phyloP scores from a whole-genome alignment of 2,329 filamentous ascomycete genomes.

The Emergomyces orientalis region DNA sequence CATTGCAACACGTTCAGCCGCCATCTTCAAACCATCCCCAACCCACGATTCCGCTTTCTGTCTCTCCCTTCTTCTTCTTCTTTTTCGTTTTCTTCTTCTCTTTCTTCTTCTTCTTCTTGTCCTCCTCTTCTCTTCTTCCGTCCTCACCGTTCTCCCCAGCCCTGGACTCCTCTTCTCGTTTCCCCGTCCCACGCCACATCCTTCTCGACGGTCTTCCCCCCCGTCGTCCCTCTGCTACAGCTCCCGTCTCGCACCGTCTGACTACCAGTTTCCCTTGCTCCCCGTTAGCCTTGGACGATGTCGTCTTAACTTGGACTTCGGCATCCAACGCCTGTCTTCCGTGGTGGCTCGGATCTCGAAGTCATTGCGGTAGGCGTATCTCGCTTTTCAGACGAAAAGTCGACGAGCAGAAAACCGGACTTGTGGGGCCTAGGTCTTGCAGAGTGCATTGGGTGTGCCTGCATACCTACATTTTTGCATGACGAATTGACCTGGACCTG shows the following conservation, averaged over 20 bases:
- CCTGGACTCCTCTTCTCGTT: constrained; percentile 15
- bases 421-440: not conserved
- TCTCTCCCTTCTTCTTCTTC: not conserved
- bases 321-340: constrained; percentile 6
- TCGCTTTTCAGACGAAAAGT: not conserved
- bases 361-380: not conserved
- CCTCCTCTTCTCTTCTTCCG: constrained; percentile 16
- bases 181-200: constrained; percentile 9
- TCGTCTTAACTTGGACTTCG: constrained; percentile 12
- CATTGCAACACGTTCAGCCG: constrained; percentile 16
- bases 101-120: constrained; percentile 8
- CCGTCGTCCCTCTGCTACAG: constrained; percentile 12
- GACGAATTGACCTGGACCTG: not conserved
- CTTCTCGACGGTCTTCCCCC: constrained; percentile 20
- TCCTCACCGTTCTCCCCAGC: constrained; percentile 19
- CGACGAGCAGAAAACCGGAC: not conserved
- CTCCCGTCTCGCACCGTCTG: not conserved
- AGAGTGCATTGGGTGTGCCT: constrained; percentile 1
- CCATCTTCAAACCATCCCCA: constrained; percentile 4
- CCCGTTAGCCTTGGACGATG: constrained; percentile 6
- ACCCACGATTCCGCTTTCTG: constrained; percentile 2
- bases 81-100: constrained; percentile 10
- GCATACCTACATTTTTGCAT: not conserved
- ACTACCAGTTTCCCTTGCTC: constrained; percentile 6
- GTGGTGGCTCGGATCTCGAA: constrained; percentile 13